A percentile compares a stretch with the other conserved stretches of the same genome.
These are phyloP conservation scores for Podospora pseudocomata DNA, from an alignment of 495 filamentous ascomycete genomes.

Conservation along the genomic window DNA sequence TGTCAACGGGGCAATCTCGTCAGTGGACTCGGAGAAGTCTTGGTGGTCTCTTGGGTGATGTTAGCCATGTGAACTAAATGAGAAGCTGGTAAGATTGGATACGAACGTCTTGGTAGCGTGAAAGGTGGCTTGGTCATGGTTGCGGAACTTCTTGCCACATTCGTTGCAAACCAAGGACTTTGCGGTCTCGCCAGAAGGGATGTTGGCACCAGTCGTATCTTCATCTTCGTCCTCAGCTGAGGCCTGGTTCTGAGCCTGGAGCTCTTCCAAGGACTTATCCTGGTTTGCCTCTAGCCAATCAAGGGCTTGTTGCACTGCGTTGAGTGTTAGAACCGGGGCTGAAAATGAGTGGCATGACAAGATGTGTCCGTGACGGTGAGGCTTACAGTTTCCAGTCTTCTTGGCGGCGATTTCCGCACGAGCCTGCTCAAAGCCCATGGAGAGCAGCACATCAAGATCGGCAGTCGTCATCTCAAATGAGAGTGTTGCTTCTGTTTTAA, in stretches of 20 bases:
- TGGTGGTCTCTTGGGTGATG: constrained; percentile 55
- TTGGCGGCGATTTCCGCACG: constrained; percentile 77
- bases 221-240: constrained; percentile 39
- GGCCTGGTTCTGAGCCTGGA: constrained; percentile 43
- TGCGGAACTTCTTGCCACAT: constrained; percentile 86
- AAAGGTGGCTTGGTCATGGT: constrained; percentile 74
- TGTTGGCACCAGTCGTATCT: constrained; percentile 49
- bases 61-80: not conserved
- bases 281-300: constrained; percentile 92
- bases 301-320: constrained; percentile 76
- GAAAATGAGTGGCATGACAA: not conserved
- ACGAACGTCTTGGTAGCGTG: constrained; percentile 80
- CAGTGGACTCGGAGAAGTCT: constrained; percentile 91
- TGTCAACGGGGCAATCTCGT: constrained; percentile 84
- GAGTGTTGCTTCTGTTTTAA: not conserved
- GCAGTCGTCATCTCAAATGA: constrained; percentile 57
- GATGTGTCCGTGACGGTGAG: not conserved
- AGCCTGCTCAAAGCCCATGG: constrained; percentile 91
- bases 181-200: constrained; percentile 53
- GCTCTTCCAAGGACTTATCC: constrained; percentile 74
- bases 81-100: not conserved
- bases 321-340: constrained; percentile 12
- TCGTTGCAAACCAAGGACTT: constrained; percentile 72
- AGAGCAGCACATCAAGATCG: constrained; percentile 76
- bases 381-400: constrained; percentile 70